Percentiles rank a stretch among this genome's conserved stretches.
These are phyloP conservation scores for Zymoseptoria ardabiliae DNA, from an alignment of 2,329 filamentous ascomycete species.

Conservation along the genomic window DNA sequence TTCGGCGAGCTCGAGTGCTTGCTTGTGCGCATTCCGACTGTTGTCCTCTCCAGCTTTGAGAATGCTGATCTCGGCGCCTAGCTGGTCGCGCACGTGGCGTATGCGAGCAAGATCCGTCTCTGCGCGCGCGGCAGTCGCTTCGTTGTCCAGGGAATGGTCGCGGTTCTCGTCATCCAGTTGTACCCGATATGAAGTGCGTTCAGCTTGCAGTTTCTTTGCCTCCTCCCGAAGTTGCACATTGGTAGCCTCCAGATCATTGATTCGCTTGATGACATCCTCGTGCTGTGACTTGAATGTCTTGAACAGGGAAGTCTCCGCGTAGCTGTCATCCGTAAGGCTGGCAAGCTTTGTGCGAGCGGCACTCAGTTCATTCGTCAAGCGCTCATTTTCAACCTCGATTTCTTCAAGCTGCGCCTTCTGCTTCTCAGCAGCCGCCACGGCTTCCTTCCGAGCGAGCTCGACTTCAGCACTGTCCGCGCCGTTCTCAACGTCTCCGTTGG, in stretches of 20 bases:
- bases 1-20: conserved; percentile 71
- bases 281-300: conserved; percentile 84
- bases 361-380: conserved; percentile 70
- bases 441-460: conserved; percentile 69
- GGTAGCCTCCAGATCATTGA: conserved; percentile 84
- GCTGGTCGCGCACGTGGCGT: conserved; percentile 74
- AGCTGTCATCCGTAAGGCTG: conserved; percentile 82
- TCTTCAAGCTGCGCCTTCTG: conserved; percentile 83
- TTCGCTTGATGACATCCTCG: conserved; percentile 83
- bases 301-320: conserved; percentile 85
- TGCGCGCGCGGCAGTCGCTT: conserved; percentile 70
- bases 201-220: conserved; percentile 74
- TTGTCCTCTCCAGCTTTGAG: conserved; percentile 74
- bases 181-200: conserved; percentile 72
- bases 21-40: conserved; percentile 59
- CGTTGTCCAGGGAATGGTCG: conserved; percentile 64
- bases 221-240: conserved; percentile 81
- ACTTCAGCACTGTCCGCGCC: conserved; percentile 58
- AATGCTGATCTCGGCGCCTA: conserved; percentile 72
- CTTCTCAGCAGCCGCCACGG: conserved; percentile 66
- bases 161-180: conserved; percentile 77
- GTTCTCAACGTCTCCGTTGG: conserved; percentile 47
- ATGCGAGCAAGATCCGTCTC: conserved; percentile 84
- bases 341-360: conserved; percentile 61
- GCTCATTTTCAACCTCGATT: conserved; percentile 69